phyloP scores from a whole-genome alignment of 192 early-diverging fungal genomes.

The Podila verticillata region DNA sequence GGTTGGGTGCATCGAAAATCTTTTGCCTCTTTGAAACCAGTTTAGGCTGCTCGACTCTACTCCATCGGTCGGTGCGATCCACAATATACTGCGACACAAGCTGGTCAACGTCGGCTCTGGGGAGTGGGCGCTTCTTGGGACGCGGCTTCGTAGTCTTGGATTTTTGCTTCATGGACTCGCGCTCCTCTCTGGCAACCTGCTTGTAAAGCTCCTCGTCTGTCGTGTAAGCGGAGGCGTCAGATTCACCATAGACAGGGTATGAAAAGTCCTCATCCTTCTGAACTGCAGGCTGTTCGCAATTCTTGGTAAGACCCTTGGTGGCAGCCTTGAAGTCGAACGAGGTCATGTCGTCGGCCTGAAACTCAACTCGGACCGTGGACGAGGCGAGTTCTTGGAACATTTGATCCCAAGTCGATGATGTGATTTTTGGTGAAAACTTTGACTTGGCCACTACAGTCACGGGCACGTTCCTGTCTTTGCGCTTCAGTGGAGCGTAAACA shows the following conservation, averaged over 20 bases:
- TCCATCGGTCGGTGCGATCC: not conserved
- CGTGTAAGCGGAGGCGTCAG: constrained; percentile 38
- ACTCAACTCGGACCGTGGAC: constrained; percentile 5
- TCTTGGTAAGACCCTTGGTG: not conserved
- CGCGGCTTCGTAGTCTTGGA: not conserved
- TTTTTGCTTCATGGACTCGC: not conserved
- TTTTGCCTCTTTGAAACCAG: not conserved
- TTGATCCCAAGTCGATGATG: constrained; percentile 22
- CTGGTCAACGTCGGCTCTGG: not conserved
- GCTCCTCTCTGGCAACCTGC: constrained; percentile 33
- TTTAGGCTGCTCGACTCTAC: not conserved
- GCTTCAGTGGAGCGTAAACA: constrained; percentile 22
- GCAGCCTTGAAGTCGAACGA: constrained; percentile 25
- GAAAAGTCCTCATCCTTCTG: constrained; percentile 2
- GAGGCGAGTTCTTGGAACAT: constrained; percentile 6
- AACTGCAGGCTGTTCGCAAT: not conserved
- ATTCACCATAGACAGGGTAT: constrained; percentile 37
- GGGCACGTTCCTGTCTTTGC: constrained; percentile 22
- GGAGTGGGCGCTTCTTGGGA: not conserved
- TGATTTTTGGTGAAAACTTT: not conserved
- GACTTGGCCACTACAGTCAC: constrained; percentile 12
- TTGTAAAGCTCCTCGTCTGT: constrained; percentile 39
- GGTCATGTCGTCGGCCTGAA: constrained; percentile 10
- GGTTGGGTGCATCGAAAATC: not conserved
- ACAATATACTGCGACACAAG: constrained; percentile 8